Base-by-base conservation (phyloP, 768 basidiomycete genomes). In the Trametes elegans region DNA sequence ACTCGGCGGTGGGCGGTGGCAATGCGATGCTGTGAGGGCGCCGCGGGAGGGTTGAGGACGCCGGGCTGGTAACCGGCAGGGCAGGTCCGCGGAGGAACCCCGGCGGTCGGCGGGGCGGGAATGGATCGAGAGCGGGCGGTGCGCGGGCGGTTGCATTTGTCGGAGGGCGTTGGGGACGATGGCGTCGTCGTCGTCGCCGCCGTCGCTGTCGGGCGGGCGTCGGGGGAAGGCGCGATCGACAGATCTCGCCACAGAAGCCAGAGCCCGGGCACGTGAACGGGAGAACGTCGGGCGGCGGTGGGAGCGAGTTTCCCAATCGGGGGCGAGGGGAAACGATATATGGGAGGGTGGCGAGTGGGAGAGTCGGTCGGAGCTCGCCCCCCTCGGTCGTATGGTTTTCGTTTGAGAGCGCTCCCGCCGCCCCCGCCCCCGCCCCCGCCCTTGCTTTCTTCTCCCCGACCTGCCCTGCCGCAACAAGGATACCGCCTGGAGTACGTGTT, bases 381-480 rank as follows among this genome's bases (percentile, higher is more conserved):
- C 39, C 34, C 35, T 27, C 53, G 35, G 19, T 41, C 58, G 49
- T 42, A 62, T 62, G 61, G 58, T 59, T 55, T 40, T 40, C 49
- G 61, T 55, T 43, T 62, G 61, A 62, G 54, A 55, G 51, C 51
- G n/a, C 29, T 47, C 24, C 9, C 47, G 31, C 32, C 35, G 55
- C 62, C 64, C 54, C 55, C 63, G 42, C 58, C 62, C 51, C 60
- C 63, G 58, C 60, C 64, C 49, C 61, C 64, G 59, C 61, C 56
- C 63, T 66, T 63, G 61, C 64, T 64, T 63, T 56, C 62, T 62
- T 60, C 63, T 60, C 63, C 66, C 77, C 76, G 76, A 71, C 64
- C 44, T 58, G 63, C 77, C 77, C 72, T 72, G 76, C 74, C 77
- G 77, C 66, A 65, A 67, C 76, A 79, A 79, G 77, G 77, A 79